phyloP scores from a whole-genome alignment of 192 early-diverging fungal species.

The Piromyces sp. region DNA sequence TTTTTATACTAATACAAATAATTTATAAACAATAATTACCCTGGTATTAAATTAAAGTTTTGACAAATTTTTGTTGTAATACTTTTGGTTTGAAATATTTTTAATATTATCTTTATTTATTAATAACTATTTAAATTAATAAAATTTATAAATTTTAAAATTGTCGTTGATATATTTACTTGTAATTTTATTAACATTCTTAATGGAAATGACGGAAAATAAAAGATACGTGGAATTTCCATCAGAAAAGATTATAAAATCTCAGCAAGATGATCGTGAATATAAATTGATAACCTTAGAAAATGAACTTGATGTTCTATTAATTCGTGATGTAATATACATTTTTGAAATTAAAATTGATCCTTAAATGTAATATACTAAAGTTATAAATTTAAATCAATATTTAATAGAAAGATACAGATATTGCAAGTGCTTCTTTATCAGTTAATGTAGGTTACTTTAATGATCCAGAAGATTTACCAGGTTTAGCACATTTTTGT shows the following conservation, averaged over 20 bases:
- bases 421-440: background rate
- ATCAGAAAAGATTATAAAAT: background rate
- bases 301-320: background rate
- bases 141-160: too few relatives aligned
- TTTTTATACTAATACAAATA: too few relatives aligned
- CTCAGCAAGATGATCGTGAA: background rate
- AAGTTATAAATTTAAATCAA: too few relatives aligned
- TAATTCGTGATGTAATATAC: background rate
- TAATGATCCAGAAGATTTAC: conserved; percentile 53
- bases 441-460: conserved; percentile 60
- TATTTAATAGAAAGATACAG: background rate
- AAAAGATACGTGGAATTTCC: background rate
- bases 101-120: too few relatives aligned
- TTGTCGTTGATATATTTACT: too few relatives aligned
- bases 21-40: too few relatives aligned
- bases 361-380: too few relatives aligned
- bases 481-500: conserved; percentile 66
- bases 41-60: too few relatives aligned
- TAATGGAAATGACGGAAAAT: background rate
- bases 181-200: background rate
- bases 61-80: too few relatives aligned
- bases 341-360: background rate
- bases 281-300: background rate
- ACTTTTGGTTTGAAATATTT: too few relatives aligned
- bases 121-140: too few relatives aligned